Base-by-base conservation (phyloP, 2,329 filamentous ascomycete genomes). In the Metarhizium robertsii region DNA sequence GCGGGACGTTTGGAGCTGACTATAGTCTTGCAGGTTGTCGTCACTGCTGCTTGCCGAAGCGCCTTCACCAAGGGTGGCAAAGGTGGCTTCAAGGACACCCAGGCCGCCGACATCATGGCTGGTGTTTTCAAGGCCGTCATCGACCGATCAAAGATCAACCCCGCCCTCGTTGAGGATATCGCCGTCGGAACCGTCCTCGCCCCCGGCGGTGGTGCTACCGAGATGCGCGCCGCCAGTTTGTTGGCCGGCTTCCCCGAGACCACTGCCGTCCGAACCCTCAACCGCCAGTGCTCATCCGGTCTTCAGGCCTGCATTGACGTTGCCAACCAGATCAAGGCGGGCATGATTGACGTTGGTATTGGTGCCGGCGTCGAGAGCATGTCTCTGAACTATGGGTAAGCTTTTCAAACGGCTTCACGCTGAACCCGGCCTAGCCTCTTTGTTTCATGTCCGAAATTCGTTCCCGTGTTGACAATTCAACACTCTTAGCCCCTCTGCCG, bases 311-410 rank as follows among this genome's bases (percentile, higher is more conserved):
- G 90, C 67, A 87, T 94, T 58, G 92, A 97, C 70, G 87, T 97
- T 67, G 92, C 92, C 62, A 95, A 97, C 77, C 89, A 90, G 64
- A 95, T 99, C 75, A 84, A 83, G 67, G 71, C 84, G 5, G 94
- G 92, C 65, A 95, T 96, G 88, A 97, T 97, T 67, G 92, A 97
- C 62, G 75, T 97, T 60, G 94, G 94, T 64, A 84, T 97, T 63
- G 94, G 92, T 62, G 92, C 92, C 20, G 94, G 94, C 67, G 91
- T 96, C 29, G 94, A 99, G 83, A 94, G 88, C 78, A 99, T 99
- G 94, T 89, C 84, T 67, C 79, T 80, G 56, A 88, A 96, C 68
- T 97, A 97, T 71, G 94, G 92, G 84, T 88, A 76, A 64, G 82
- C 6, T 25, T 72, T 38, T 20, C 16, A 34, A 11, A 6, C 30